Evolutionary conservation across 2,329 filamentous ascomycete genomes (phyloP), one percentile per base, ranked within the genome.

Genomic region (Cercospora berteroae): DNA sequence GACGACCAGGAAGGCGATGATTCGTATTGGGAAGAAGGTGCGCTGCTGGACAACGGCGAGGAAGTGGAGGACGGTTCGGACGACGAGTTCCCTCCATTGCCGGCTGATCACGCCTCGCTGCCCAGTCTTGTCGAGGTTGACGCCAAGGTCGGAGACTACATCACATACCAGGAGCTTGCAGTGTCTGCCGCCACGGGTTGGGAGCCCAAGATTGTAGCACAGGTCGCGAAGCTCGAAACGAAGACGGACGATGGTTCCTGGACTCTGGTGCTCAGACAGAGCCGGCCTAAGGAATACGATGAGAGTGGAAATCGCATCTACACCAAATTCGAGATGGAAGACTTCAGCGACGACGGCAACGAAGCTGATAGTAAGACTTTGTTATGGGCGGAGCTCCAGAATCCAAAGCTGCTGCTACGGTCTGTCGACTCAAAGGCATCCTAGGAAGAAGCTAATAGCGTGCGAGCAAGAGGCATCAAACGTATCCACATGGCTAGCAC

Each of bases 221-320:
- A 84, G 59, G 92, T 91, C 0, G 93, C 88, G 0, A 78, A 75
- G 8, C 77, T 90, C 29, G 81, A 93, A 5, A 81, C 88, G n/a
- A 81, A 83, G 1, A 78, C 87, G 0, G 80, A 83, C 20, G 83
- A 86, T 59, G 83, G 80, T 4, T 62, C 23, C 12, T 78, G 72
- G 71, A 69, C 48, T 8, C 76, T 96, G 16, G 81, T 84, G 10
- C 83, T 96, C 2, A 92, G 93, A 2, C 60, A 64, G 23, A 84
- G 85, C 69, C 86, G 91, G 29, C 79, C 84, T 5, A 84, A 86
- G 63, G 77, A 88, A 69, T 89, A 86, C 73, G 88, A 94, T 72
- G 84, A 88, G 44, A 89, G 90, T 0, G 93, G 92, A 0, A 83
- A 90, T 69, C 85, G 92, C 9, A 79, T 92, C 9, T 96, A 94